Base-by-base conservation (phyloP, 345 rosid genomes). In the Populus alba region DNA sequence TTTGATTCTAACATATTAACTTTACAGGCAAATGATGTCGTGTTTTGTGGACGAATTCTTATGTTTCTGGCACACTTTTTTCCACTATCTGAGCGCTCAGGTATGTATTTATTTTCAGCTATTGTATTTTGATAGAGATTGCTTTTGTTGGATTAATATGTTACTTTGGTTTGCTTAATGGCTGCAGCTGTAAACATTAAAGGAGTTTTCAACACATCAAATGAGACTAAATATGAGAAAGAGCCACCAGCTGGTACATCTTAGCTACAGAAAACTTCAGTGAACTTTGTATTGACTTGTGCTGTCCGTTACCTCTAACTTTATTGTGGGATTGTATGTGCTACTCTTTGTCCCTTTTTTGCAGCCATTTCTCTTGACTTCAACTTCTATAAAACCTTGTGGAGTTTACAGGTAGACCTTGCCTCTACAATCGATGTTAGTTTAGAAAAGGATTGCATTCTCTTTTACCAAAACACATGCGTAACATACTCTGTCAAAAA, bases 61-160 rank as follows among this genome's bases (percentile, higher is more conserved):
- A 92, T 92, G 97, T 94, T 96, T 77, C 85, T 96, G 77, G 98
- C 99, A 66, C 97, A 96, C 81, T 94, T 96, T 83, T 94, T 96
- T 74, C 99, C 99, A 7, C 72, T 96, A 31, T 96, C 99, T 0
- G 98, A 96, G 79, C 97, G 98, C 63, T 96, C 99, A 82, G 99
- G 99, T 92, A 86, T 45, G 15, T 76, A 27, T 61, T 80, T 71
- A 29, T 78, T 71, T 75, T 78, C 39, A 65, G 69, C 38, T 57
- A 25, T 49, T 8, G 29, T 73, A 51, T 29, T 51, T 76, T 33
- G 22, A n/a, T 53, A 59, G 57, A 74, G 57, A 53, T 65, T 67
- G 65, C 69, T 62, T 25, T 77, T 83, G 18, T 63, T 71, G 63
- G 70, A 45, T n/a, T 51, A 25, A 62, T 41, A 51, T 43, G 70